Evolutionary conservation across 129 eudicot genomes (phyloP).

Genomic region (Erigeron canadensis): DNA sequence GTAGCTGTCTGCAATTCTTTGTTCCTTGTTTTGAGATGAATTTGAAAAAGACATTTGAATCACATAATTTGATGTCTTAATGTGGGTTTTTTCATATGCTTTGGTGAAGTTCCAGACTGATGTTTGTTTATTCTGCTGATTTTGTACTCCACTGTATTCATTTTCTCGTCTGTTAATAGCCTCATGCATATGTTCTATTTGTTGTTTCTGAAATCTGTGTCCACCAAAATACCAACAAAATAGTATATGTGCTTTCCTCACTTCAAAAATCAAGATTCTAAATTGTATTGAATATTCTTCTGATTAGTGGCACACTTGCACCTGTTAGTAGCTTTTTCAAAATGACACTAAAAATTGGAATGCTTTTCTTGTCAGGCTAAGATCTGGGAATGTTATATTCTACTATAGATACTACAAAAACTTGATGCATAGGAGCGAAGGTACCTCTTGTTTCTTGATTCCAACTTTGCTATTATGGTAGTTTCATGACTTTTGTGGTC

Average conservation of each 20-base stretch:
- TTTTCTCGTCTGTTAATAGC: background rate
- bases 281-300: background rate
- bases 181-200: background rate
- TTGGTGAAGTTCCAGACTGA: constrained; percentile 2
- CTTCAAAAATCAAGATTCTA: background rate
- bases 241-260: too few relatives aligned
- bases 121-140: background rate
- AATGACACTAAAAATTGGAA: background rate
- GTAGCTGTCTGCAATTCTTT: constrained; percentile 41
- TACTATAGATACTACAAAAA: constrained; percentile 73
- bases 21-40: background rate
- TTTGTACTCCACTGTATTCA: background rate
- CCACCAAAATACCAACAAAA: background rate
- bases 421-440: constrained; percentile 80
- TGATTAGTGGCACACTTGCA: background rate
- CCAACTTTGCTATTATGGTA: background rate
- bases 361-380: constrained; percentile 57
- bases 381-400: constrained; percentile 86
- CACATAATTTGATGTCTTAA: background rate
- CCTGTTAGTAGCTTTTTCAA: constrained; percentile 22
- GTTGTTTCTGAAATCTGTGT: background rate
- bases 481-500: background rate
- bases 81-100: background rate
- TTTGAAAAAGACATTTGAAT: background rate
- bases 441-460: constrained; percentile 36